phyloP scores from a whole-genome alignment of 1,284 basidiomycete species.

The Gastroboletus turbinatus region DNA sequence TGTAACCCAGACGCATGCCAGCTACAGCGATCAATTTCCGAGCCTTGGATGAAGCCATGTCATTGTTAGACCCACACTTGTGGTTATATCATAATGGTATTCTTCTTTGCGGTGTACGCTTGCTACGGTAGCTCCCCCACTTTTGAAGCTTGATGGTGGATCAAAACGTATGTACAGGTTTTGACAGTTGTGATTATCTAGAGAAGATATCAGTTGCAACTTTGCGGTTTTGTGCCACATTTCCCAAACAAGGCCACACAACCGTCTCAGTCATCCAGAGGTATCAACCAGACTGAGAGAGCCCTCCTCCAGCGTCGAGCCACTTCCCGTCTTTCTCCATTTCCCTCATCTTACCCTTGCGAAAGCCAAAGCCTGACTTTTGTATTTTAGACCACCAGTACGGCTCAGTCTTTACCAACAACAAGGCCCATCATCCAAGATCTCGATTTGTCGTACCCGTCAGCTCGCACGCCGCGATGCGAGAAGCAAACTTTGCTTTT shows the following conservation, averaged over 20 bases:
- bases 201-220: not conserved
- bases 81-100: not conserved
- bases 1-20: not conserved
- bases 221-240: slow-evolving; percentile 23
- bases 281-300: slow-evolving; percentile 29
- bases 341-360: slow-evolving; percentile 1
- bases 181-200: slow-evolving; percentile 6
- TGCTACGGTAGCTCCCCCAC: not conserved
- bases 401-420: not conserved
- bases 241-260: slow-evolving; percentile 32
- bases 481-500: slow-evolving; percentile 96
- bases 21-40: not conserved
- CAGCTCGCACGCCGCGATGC: slow-evolving; percentile 56
- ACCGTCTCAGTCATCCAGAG: slow-evolving; percentile 31
- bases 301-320: slow-evolving; percentile 15
- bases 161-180: slow-evolving; percentile 10
- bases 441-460: slow-evolving; percentile 19
- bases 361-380: not conserved
- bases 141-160: not conserved
- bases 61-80: not conserved
- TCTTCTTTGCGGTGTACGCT: not conserved
- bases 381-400: not conserved
- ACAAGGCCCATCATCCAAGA: slow-evolving; percentile 8
- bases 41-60: not conserved
- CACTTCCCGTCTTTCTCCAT: slow-evolving; percentile 9